Percentiles rank a stretch among this genome's conserved stretches.
Conservation (phyloP, 257 asterid genomes). For the Gentiana macrophylla region DNA sequence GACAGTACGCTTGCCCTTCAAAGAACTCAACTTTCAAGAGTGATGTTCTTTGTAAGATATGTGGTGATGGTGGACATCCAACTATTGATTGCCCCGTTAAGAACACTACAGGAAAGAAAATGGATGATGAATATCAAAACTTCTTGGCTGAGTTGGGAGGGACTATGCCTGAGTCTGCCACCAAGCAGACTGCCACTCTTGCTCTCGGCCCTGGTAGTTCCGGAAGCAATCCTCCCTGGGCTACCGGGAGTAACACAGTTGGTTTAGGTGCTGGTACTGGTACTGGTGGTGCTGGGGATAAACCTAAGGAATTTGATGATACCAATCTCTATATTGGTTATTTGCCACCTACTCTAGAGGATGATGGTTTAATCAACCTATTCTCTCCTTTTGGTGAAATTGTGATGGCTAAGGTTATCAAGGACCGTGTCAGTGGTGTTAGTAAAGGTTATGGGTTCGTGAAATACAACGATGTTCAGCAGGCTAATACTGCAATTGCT, state of each 20-base stretch:
- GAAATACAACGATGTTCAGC: conserved; percentile 74
- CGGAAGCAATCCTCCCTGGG: conserved; percentile 83
- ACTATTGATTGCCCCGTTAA: conserved; percentile 91
- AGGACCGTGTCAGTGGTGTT: conserved; percentile 61
- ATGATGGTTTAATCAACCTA: conserved; percentile 69
- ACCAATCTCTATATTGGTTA: conserved; percentile 82
- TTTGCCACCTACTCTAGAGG: conserved; percentile 87
- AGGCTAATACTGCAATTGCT: conserved; percentile 80
- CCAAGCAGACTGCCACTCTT: conserved; percentile 42
- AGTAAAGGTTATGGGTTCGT: conserved; percentile 97
- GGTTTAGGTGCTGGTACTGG: conserved; percentile 23
- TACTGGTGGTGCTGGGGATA: conserved; percentile 41
- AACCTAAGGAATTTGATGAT: conserved; percentile 89
- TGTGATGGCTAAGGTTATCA: conserved; percentile 95
- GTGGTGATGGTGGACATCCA: conserved; percentile 99
- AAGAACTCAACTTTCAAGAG: conserved; percentile 78
- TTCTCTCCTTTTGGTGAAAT: conserved; percentile 83
- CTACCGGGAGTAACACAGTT: conserved; percentile 28
- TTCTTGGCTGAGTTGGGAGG: conserved; percentile 95
- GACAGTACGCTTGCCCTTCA: conserved; percentile 92
- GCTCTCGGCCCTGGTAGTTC: conserved; percentile 60
- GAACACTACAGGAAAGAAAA: conserved; percentile 89
- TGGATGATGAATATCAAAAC: conserved; percentile 96
- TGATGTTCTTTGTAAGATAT: conserved; percentile 80
- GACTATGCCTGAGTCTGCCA: conserved; percentile 57